Base-by-base conservation (phyloP, 139 green algal species). In the Astrephomene gubernaculifera region DNA sequence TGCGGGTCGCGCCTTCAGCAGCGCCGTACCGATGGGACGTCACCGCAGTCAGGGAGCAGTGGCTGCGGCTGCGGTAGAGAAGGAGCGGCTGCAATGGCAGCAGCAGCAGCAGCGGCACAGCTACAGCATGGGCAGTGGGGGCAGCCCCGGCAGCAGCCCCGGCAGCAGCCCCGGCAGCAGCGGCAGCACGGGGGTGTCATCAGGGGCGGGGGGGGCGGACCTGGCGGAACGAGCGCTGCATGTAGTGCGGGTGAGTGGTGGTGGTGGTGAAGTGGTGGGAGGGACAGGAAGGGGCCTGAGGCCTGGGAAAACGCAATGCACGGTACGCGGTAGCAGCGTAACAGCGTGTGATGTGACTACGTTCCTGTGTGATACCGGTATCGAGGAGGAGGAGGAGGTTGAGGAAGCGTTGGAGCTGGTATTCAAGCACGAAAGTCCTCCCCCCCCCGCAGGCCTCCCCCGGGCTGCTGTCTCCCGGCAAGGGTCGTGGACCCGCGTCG, bases 221-320 rank as follows among this genome's bases (percentile, higher is more conserved):
- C 76, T 83, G 8, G 17, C 25, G 41, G 53, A 64, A 4, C 61
- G n/a, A 19, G 76, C 60, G 60, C 2, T 73, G 53, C n/a, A 45
- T 35, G 17, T 63, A 2, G 76, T 83, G 54, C 76, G 61, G 76
- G 76, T 73, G 61, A 71, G 54, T n/a, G n/a, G n/a, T n/a, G n/a
- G n/a, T n/a, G n/a, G n/a, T n/a, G n/a, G n/a, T n/a, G n/a, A 10
- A 31, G 14, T 14, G 19, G 14, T 6, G 17, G 19, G 19, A 14
- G 57, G 57, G 19, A 27, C 6, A 29, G 14, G 19, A 29, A n/a
- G 6, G 6, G 27, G 57, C 6, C 9, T n/a, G 57, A 9, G 57
- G 19, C 57, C 6, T 27, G 19, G 19, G 19, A n/a, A 27, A 6
- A 6, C 24, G 22, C 22, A 6, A 9, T 9, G 57, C 19, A n/a